These are phyloP conservation scores for Neonectria sp. DNA, from an alignment of 2,329 filamentous ascomycete genomes.

Conservation along the genomic window DNA sequence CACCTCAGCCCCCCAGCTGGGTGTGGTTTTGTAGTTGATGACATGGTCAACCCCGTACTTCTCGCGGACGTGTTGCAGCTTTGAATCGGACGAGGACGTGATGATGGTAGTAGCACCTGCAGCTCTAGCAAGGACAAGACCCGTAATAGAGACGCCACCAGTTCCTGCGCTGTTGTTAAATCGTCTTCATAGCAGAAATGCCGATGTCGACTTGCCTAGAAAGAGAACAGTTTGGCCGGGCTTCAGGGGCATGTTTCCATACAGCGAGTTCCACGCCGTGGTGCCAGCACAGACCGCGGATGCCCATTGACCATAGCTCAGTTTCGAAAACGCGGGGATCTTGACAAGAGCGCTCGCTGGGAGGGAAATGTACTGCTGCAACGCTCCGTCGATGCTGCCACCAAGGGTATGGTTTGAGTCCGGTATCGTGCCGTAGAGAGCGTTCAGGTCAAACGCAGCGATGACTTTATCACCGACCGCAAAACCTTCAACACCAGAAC, in stretches of 20 bases:
- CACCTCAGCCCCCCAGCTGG: conserved; percentile 62
- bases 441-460: conserved; percentile 40
- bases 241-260: conserved; percentile 56
- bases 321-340: conserved; percentile 54
- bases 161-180: conserved; percentile 53
- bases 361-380: conserved; percentile 60
- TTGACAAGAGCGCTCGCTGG: conserved; percentile 56
- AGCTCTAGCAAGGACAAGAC: conserved; percentile 63
- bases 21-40: conserved; percentile 65
- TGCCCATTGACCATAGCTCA: conserved; percentile 55
- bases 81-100: conserved; percentile 65
- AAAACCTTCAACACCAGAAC: conserved; percentile 45
- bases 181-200: too few species aligned
- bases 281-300: conserved; percentile 59
- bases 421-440: conserved; percentile 47
- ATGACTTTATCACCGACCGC: conserved; percentile 52
- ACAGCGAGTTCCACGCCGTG: conserved; percentile 65
- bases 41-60: conserved; percentile 59
- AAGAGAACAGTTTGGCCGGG: conserved; percentile 58
- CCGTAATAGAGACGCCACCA: conserved; percentile 62
- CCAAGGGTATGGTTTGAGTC: conserved; percentile 46
- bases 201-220: conserved; percentile 43
- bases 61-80: conserved; percentile 55
- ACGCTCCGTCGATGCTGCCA: conserved; percentile 54
- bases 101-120: conserved; percentile 61